These are phyloP conservation scores for Microdochium bolleyi DNA, from an alignment of 2,329 filamentous ascomycete species.

Conservation along the genomic window DNA sequence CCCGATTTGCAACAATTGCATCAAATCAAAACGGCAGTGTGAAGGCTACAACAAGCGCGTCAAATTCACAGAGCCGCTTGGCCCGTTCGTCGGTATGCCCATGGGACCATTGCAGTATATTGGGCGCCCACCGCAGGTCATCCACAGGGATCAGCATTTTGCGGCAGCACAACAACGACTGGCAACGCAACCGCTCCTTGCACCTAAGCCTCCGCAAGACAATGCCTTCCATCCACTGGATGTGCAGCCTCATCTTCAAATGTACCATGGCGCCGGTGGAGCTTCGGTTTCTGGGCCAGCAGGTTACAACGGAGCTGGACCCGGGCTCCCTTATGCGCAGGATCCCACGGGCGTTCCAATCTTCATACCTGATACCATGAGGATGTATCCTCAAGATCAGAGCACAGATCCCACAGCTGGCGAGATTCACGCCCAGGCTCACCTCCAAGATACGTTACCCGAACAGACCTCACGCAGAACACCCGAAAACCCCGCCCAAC, in stretches of 20 bases:
- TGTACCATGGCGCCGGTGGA: not conserved
- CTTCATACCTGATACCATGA: no score
- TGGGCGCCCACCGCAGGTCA: conserved; percentile 33
- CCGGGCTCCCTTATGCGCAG: not conserved
- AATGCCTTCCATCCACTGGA: not conserved
- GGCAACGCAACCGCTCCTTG: conserved; percentile 23
- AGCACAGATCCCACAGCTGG: no score
- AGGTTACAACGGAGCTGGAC: not conserved
- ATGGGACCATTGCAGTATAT: conserved; percentile 36
- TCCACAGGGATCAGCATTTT: conserved; percentile 33
- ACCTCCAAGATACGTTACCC: no score
- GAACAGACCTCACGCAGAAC: no score
- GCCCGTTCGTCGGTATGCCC: conserved; percentile 44
- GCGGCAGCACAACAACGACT: conserved; percentile 29
- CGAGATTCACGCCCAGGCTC: no score
- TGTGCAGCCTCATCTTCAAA: not conserved
- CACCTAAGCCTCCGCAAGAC: conserved; percentile 37
- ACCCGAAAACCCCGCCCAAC: no score
- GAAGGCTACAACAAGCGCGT: conserved; percentile 79
- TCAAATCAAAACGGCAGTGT: conserved; percentile 77
- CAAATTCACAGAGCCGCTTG: conserved; percentile 68
- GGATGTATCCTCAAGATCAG: no score
- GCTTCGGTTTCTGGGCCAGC: not conserved
- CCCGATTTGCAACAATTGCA: conserved; percentile 75
- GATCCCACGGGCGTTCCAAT: not conserved